Evolutionary conservation across 2,329 filamentous ascomycete genomes (phyloP).

Genomic region (Neonectria faginata): DNA sequence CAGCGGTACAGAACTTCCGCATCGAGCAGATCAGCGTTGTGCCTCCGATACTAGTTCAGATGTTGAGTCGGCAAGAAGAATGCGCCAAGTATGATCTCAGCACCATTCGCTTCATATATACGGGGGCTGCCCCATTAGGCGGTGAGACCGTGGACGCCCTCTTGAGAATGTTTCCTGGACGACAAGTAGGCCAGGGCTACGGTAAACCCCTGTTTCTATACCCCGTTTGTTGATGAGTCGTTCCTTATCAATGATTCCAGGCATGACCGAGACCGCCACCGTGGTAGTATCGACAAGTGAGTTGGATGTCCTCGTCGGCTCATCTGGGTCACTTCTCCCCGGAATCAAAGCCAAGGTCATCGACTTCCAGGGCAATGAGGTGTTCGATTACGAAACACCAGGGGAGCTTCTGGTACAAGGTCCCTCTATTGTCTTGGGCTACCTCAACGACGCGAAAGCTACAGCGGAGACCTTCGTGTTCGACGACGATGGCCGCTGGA

Average conservation of each 20-base stretch:
- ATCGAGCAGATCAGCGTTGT: slow-evolving; percentile 77
- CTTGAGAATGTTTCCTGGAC: slow-evolving; percentile 68
- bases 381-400: slow-evolving; percentile 74
- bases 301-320: slow-evolving; percentile 73
- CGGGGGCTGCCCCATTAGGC: slow-evolving; percentile 79
- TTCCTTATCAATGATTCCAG: slow-evolving; percentile 48
- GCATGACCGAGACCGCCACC: slow-evolving; percentile 78
- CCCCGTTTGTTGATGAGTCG: background rate
- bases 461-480: slow-evolving; percentile 80
- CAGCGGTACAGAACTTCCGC: slow-evolving; percentile 73
- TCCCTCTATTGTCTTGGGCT: slow-evolving; percentile 82
- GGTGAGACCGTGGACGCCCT: slow-evolving; percentile 74
- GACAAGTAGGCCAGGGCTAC: slow-evolving; percentile 68
- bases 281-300: slow-evolving; percentile 68
- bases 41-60: slow-evolving; percentile 80
- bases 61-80: slow-evolving; percentile 70
- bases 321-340: slow-evolving; percentile 74
- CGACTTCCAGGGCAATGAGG: slow-evolving; percentile 72
- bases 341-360: slow-evolving; percentile 72
- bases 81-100: slow-evolving; percentile 75
- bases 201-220: background rate
- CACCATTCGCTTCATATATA: slow-evolving; percentile 72
- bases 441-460: slow-evolving; percentile 86
- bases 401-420: slow-evolving; percentile 84
- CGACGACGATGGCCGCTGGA: slow-evolving; percentile 76